Evolutionary conservation across 345 rosid genomes (phyloP), one percentile per base, ranked within the genome.

Genomic region (Turnera subulata): DNA sequence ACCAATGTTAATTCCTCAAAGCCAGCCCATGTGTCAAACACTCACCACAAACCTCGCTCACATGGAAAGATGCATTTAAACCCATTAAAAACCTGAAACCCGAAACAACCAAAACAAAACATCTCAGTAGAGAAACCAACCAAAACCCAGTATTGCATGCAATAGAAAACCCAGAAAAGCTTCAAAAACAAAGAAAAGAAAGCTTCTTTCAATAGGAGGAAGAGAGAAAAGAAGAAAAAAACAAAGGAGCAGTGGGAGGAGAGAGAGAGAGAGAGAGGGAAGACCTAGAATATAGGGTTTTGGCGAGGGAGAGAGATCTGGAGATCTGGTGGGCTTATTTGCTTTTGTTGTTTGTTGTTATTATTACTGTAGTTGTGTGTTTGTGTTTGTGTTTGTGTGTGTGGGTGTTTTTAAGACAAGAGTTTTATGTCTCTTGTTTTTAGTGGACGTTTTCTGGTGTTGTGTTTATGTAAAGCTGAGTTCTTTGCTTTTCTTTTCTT

Each of bases 81-180:
- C 67, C 64, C 55, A 45, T 59, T 50, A 13, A n/a, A 61, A 42
- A 67, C 73, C 62, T 58, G 37, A 35, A 65, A 61, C 57, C 45
- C 53, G 54, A 58, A 61, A n/a, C 6, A 23, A 16, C 13, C n/a
- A 50, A 45, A 6, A 13, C n/a, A n/a, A 39, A 56, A 39, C 32
- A 62, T 61, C 39, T 45, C 45, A 18, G 44, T 62, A 59, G 59
- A 13, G 16, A 47, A 71, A 47, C 43, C n/a, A 48, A 23, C 0
- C 5, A 57, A 51, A 45, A 45, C 56, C 55, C 65, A 59, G 25
- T 54, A 73, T 21, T 46, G 43, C 66, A 80, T 75, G 72, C 67
- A 42, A 42, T 4, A 51, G n/a, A 25, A 51, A 25, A 9, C 55
- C 40, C 17, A 16, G 15, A 17, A 29, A 26, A 51, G 11, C 33